Evolutionary conservation across 345 rosid genomes (phyloP).

Genomic region (Physaria fendleri): DNA sequence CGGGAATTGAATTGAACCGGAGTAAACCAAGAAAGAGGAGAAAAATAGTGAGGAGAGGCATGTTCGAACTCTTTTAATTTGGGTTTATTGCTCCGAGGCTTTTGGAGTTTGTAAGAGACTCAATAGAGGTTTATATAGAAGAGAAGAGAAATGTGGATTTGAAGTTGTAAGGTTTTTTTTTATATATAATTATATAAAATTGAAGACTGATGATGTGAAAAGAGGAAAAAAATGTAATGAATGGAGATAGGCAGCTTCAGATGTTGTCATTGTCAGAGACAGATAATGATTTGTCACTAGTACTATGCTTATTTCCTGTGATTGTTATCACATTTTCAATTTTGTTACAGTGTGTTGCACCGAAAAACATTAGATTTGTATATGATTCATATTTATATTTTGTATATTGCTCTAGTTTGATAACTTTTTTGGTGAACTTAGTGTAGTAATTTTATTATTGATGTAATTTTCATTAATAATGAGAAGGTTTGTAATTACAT

Average conservation of each 20-base stretch:
- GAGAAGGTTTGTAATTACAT: background rate
- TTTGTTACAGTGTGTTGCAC: background rate
- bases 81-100: background rate
- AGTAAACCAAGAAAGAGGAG: constrained; percentile 12
- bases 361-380: background rate
- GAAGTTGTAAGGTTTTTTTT: too few species aligned
- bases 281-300: background rate
- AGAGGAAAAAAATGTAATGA: background rate
- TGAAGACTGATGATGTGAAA: constrained; percentile 21
- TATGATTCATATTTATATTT: background rate
- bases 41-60: background rate
- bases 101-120: constrained; percentile 18
- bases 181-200: too few species aligned
- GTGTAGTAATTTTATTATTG: background rate
- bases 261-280: constrained; percentile 24
- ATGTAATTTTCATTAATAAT: background rate
- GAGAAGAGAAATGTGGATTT: background rate
- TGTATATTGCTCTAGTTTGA: background rate
- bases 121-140: constrained; percentile 17
- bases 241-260: background rate
- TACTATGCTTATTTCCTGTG: background rate
- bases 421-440: too few species aligned
- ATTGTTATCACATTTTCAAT: background rate
- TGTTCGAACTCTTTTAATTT: constrained; percentile 5
- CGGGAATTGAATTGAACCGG: constrained; percentile 13